Evolutionary conservation across 805 yeast species (phyloP).

Genomic region (Kazachstania bromeliacearum): DNA sequence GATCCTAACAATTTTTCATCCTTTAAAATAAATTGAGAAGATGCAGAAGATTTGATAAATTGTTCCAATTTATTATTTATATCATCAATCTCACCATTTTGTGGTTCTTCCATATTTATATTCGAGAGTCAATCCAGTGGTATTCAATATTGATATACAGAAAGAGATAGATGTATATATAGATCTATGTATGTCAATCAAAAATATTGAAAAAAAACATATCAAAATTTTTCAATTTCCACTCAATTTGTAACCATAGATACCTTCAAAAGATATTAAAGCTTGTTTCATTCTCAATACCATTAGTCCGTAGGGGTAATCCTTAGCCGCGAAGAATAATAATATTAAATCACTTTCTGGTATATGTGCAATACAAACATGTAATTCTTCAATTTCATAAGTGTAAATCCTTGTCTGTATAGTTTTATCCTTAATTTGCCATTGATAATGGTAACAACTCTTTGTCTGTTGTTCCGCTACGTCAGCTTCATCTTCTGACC

Average conservation of each 20-base stretch:
- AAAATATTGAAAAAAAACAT: not conserved
- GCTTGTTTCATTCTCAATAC: constrained; percentile 23
- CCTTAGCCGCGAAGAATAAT: constrained; percentile 18
- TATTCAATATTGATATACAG: no score
- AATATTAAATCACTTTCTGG: constrained; percentile 25
- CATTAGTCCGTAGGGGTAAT: constrained; percentile 27
- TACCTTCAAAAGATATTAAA: constrained; percentile 14
- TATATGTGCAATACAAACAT: constrained; percentile 23
- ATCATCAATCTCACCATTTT: not conserved
- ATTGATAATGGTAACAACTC: constrained; percentile 12
- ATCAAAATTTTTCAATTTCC: not conserved
- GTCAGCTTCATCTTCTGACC: constrained; percentile 24
- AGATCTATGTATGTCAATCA: not conserved
- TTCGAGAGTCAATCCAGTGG: no score
- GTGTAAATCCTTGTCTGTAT: constrained; percentile 20
- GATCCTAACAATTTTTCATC: not conserved
- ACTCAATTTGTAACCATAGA: constrained; percentile 23
- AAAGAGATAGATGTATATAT: not conserved
- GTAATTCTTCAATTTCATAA: constrained; percentile 27
- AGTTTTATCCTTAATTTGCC: constrained; percentile 2
- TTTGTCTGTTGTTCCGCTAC: constrained; percentile 7
- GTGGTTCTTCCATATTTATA: not conserved
- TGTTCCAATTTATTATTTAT: constrained; percentile 1
- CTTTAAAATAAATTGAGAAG: not conserved
- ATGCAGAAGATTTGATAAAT: constrained; percentile 2